Base-by-base conservation (phyloP, 495 filamentous ascomycete genomes). In the Daldinia concentrica region DNA sequence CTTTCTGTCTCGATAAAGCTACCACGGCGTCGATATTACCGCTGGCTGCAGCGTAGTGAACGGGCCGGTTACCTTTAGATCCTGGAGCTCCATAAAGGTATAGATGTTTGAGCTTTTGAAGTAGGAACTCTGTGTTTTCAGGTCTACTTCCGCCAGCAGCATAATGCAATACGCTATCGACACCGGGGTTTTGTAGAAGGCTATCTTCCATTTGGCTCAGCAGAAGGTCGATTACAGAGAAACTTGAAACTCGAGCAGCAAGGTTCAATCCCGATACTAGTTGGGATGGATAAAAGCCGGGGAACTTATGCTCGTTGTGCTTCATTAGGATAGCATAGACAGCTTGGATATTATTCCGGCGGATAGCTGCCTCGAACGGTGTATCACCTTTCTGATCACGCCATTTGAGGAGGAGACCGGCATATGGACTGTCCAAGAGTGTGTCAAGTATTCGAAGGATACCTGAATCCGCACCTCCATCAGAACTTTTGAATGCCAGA, bases 331-430 rank as follows among this genome's bases (percentile, higher is more conserved):
- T 74, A 8, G 71, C 59, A 12, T 69, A 58, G n/a, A 74, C 56
- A 37, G 71, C 66, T 39, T 74, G 71, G 7, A 74, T 74, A 52
- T 74, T 43, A 30, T 58, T 62, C 17, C 51, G 61, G 12, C 71
- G 71, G 30, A 74, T 63, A 3, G 71, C 71, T 17, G 50, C 62
- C 22, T 70, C 58, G n/a, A 74, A 70, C 8, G 71, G 71, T 3
- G 63, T 70, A 8, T 74, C 71, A 0, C 62, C 58, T 32, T 67
- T 74, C 7, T 14, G 55, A 36, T 74, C 58, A 11, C 62, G 58
- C 51, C 36, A 58, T 17, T 29, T 51, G 7, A 74, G 34, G 2
- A 74, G 34, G 12, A 55, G 9, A 15, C 51, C 58, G 11, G 61
- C 62, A 34, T 66, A 34, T 12, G 71, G 52, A 32, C 54, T 51